Evolutionary conservation across 2,329 filamentous ascomycete genomes (phyloP), one percentile per base, ranked within the genome.

Genomic region (Alternaria viburni): DNA sequence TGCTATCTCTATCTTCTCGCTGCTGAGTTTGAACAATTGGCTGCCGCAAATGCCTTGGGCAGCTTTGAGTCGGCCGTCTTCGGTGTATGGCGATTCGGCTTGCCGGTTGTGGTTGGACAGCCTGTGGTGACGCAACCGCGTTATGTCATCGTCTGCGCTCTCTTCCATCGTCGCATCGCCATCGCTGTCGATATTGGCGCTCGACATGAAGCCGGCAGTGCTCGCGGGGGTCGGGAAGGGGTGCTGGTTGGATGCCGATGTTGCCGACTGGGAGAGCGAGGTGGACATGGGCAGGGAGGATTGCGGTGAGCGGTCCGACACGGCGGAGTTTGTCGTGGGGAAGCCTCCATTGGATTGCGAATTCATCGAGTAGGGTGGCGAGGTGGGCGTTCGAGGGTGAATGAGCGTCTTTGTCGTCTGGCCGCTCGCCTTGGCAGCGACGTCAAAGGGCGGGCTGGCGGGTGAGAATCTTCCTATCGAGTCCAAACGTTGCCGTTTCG

Each of bases 31-130:
- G 73, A 79, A 81, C 62, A 81, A 68, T 57, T 70, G 68, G 59
- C 61, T 69, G 41, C 75, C 74, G 64, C 68, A 69, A 62, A 76
- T 69, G 59, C 75, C 74, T 64, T 74, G 69, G 46, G 72, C 73
- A 45, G 73, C 75, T 58, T 69, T 73, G 23, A 75, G 58, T 21
- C 72, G 72, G 30, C 72, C 71, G 50, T 73, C 69, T 50, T 68
- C 50, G 36, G 69, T 70, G 60, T 74, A 74, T 46, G 70, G 65
- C 49, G 68, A 70, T 50, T 67, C 67, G 43, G 63, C 65, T 78
- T 82, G 77, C 81, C 83, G 81, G 73, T 84, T 80, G 74, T 85
- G 83, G 69, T 84, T 80, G 56, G 81, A 81, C 61, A 75, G 77
- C 76, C 79, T 81, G 77, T 82, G 74, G 60, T 77, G 72, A 57